Conservation (phyloP, 345 rosid genomes). For the Psidium guajava region DNA sequence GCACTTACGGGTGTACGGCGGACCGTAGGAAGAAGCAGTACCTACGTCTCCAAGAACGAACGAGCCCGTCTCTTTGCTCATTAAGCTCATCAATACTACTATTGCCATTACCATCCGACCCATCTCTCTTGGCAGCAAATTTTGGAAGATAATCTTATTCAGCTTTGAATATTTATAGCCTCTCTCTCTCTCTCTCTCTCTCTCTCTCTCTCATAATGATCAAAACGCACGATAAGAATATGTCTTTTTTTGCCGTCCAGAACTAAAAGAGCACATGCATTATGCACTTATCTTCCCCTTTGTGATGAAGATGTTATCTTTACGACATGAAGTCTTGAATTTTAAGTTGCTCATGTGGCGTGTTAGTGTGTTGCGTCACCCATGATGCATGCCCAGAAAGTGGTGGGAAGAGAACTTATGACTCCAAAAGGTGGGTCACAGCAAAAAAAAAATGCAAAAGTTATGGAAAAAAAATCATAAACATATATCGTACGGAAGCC, state of each 20-base stretch:
- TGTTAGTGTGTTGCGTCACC: not conserved
- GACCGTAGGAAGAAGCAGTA: slow-evolving; percentile 12
- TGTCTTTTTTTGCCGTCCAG: not conserved
- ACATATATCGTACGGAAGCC: rapidly evolving
- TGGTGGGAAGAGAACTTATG: not conserved
- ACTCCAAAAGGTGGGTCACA: not conserved
- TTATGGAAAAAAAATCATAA: not conserved
- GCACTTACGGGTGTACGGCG: slow-evolving; percentile 8
- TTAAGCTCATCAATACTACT: not conserved
- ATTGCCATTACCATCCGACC: not conserved
- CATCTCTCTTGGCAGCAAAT: not conserved
- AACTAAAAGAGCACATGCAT: not conserved
- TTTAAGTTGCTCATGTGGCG: not conserved
- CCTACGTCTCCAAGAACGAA: slow-evolving; percentile 15
- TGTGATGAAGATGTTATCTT: not conserved
- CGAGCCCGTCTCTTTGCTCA: not conserved
- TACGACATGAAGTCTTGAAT: not conserved
- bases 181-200: not conserved
- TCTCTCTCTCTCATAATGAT: too few species aligned
- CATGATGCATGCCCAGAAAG: not conserved
- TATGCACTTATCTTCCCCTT: not conserved
- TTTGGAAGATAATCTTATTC: not conserved
- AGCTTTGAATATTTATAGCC: not conserved
- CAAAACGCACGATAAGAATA: not conserved
- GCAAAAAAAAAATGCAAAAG: not conserved